These are phyloP conservation scores for Candida sojae DNA, from an alignment of 1,139 yeast species.

Conservation along the genomic window DNA sequence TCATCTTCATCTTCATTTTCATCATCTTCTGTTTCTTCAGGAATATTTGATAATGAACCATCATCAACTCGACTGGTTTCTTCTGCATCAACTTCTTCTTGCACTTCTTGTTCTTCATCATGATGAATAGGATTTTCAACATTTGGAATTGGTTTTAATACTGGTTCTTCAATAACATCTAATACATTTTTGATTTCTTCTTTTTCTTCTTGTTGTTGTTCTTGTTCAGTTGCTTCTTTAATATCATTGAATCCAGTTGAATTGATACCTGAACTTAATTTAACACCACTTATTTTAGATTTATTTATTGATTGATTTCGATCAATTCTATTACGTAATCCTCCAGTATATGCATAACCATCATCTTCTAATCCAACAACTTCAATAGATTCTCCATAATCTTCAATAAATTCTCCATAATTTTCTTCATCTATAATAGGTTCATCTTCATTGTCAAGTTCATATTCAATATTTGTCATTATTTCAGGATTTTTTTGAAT, in stretches of 20 bases:
- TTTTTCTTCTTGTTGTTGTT: not conserved
- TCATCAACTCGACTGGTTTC: not conserved
- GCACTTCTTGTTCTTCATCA: slow-evolving; percentile 3
- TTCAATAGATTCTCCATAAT: not conserved
- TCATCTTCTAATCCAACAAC: slow-evolving; percentile 18
- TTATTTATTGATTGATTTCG: not conserved
- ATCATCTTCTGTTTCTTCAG: slow-evolving; percentile 15
- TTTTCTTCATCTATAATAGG: no score
- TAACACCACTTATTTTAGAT: not conserved
- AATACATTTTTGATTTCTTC: not conserved
- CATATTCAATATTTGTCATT: not conserved
- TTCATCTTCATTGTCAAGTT: not conserved
- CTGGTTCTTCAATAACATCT: not conserved
- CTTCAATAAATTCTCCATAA: not conserved
- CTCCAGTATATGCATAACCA: slow-evolving; percentile 16
- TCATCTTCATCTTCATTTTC: slow-evolving; percentile 12
- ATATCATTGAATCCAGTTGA: not conserved
- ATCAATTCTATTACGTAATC: slow-evolving; percentile 8
- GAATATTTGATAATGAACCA: slow-evolving; percentile 11
- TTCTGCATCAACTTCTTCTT: slow-evolving; percentile 1
- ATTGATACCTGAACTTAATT: not conserved
- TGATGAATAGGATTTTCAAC: not conserved
- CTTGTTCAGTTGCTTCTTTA: not conserved
- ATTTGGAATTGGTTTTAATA: slow-evolving; percentile 1
- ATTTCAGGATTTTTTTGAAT: not conserved